phyloP scores from a whole-genome alignment of 192 early-diverging fungal genomes.

The Coemansia sp. region DNA sequence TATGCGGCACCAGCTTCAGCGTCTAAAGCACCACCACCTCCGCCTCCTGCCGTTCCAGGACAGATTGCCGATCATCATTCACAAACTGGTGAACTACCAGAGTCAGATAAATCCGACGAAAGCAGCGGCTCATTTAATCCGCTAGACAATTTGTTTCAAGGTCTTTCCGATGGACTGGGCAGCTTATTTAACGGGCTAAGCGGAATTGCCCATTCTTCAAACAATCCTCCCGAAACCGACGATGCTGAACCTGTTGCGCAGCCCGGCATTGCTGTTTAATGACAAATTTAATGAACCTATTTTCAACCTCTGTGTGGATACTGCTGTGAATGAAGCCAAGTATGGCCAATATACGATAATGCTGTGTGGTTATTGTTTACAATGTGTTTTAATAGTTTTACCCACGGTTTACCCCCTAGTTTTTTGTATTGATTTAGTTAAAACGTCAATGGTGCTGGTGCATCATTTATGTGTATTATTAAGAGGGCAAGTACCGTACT shows the following conservation, averaged over 20 bases:
- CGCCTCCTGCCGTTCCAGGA: constrained; percentile 14
- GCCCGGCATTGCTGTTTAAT: constrained; percentile 13
- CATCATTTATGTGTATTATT: neutral
- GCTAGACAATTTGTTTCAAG: constrained; percentile 20
- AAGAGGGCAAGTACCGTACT: no score
- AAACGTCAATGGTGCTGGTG: neutral
- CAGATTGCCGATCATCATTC: constrained; percentile 19
- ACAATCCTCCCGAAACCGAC: constrained; percentile 6
- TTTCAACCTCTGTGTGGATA: neutral
- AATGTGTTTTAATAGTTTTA: neutral
- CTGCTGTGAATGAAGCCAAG: neutral
- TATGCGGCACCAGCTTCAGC: neutral
- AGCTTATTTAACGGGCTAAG: constrained; percentile 27
- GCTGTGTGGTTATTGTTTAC: neutral
- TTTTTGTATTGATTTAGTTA: neutral
- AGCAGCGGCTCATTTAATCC: constrained; percentile 19
- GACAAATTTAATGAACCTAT: neutral
- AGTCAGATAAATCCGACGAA: neutral
- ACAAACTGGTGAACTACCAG: constrained; percentile 10
- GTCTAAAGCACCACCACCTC: neutral
- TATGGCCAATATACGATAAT: neutral
- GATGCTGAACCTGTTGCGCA: constrained; percentile 28
- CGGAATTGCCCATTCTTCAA: neutral
- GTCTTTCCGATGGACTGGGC: constrained; percentile 27
- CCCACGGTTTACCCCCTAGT: neutral